These are phyloP conservation scores for Piper betle DNA, from an alignment of 164 flowering plant genomes.

Conservation along the genomic window DNA sequence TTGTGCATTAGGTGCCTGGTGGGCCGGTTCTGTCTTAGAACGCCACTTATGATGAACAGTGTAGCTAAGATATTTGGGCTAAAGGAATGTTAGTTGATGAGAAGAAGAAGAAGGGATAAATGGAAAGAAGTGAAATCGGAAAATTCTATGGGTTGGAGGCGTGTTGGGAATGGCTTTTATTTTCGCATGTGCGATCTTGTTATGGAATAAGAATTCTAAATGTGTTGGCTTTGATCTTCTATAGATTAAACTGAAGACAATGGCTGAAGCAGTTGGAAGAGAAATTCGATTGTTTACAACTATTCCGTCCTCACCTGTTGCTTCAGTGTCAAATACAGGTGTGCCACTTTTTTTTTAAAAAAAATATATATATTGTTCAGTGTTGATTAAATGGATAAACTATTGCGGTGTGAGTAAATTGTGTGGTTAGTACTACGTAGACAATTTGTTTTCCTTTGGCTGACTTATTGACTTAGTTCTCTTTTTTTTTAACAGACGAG, in stretches of 20 bases:
- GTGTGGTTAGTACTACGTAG: too few species aligned
- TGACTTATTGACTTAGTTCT: too few species aligned
- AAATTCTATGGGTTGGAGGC: not conserved
- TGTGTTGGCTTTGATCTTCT: not conserved
- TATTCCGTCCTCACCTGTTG: constrained; percentile 14
- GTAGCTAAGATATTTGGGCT: not conserved
- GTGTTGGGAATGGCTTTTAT: not conserved
- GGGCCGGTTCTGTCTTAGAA: too few species aligned
- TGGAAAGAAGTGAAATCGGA: not conserved
- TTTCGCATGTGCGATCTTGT: not conserved
- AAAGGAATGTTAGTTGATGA: not conserved
- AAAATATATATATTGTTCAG: not conserved
- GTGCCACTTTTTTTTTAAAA: not conserved
- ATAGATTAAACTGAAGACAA: constrained; percentile 53
- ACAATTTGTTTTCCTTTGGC: too few species aligned
- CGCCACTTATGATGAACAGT: too few species aligned
- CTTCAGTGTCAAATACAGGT: constrained; percentile 29
- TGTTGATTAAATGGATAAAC: too few species aligned
- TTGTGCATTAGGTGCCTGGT: too few species aligned
- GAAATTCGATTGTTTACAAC: constrained; percentile 74
- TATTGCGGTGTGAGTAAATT: too few species aligned
- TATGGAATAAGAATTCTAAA: not conserved
- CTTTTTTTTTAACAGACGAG: constrained; percentile 35
- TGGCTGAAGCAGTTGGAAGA: constrained; percentile 54
- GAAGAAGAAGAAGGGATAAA: not conserved